Percentiles rank a stretch among this genome's conserved stretches.
These are phyloP conservation scores for Pholiota adiposa DNA, from an alignment of 1,284 basidiomycete genomes.

Conservation along the genomic window DNA sequence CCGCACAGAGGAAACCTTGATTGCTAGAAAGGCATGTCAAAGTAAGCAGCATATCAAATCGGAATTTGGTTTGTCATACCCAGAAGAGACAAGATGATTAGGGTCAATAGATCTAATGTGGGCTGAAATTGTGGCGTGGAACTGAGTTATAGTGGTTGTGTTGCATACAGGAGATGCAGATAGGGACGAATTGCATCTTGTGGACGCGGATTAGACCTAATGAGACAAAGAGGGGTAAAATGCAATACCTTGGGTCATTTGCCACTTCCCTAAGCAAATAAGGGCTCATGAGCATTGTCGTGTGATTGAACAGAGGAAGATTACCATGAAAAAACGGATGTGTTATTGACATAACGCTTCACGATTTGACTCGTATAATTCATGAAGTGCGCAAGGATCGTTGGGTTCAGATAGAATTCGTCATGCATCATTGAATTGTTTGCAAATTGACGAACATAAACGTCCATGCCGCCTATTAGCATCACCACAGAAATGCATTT, in stretches of 20 bases:
- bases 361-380: slow-evolving; percentile 61
- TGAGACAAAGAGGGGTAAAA: not conserved
- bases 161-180: slow-evolving; percentile 45
- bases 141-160: slow-evolving; percentile 54
- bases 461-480: slow-evolving; percentile 61
- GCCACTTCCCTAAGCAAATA: slow-evolving; percentile 53
- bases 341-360: slow-evolving; percentile 53
- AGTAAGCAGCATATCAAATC: not conserved
- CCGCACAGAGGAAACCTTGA: slow-evolving; percentile 60
- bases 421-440: slow-evolving; percentile 46
- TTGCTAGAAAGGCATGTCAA: slow-evolving; percentile 38
- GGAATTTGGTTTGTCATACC: slow-evolving; percentile 41
- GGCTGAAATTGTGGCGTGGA: slow-evolving; percentile 53
- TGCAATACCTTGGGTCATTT: slow-evolving; percentile 61
- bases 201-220: not conserved
- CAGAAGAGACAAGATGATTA: slow-evolving; percentile 67
- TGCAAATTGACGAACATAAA: slow-evolving; percentile 60
- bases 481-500: not conserved
- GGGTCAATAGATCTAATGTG: slow-evolving; percentile 55
- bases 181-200: slow-evolving; percentile 61
- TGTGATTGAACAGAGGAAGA: slow-evolving; percentile 13
- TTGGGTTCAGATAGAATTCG: slow-evolving; percentile 58
- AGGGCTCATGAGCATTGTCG: not conserved
- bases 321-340: slow-evolving; percentile 59
- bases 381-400: slow-evolving; percentile 53